These are phyloP conservation scores for Artemisia tridentata DNA, from an alignment of 129 eudicot species.

Conservation along the genomic window DNA sequence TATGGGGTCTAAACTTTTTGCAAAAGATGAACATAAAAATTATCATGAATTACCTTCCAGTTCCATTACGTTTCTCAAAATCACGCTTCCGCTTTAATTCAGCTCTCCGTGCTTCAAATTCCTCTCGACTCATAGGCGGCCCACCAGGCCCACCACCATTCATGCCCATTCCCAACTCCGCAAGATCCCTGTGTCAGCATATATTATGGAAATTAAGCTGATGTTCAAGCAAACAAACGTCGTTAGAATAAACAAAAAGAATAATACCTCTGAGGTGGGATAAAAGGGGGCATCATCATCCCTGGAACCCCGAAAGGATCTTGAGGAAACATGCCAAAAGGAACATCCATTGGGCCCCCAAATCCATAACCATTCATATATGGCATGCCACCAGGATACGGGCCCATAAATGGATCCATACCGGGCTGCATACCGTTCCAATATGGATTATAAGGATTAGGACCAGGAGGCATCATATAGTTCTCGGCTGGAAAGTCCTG, in stretches of 20 bases:
- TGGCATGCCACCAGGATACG: constrained; percentile 56
- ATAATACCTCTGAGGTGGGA: constrained; percentile 76
- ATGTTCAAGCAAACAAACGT: constrained; percentile 1
- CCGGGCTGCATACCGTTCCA: constrained; percentile 81
- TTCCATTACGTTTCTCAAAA: constrained; percentile 55
- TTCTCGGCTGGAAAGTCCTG: constrained; percentile 70
- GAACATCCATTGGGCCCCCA: constrained; percentile 65
- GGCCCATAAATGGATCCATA: constrained; percentile 60
- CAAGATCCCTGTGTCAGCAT: constrained; percentile 61
- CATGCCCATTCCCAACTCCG: constrained; percentile 76
- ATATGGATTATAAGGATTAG: constrained; percentile 60
- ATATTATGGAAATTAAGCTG: neutral
- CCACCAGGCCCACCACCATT: constrained; percentile 54
- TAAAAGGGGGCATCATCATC: constrained; percentile 65
- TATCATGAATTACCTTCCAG: constrained; percentile 41
- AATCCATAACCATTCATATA: constrained; percentile 69
- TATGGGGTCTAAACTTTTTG: neutral
- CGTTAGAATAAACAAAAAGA: neutral
- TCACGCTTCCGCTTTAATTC: constrained; percentile 75
- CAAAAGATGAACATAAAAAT: neutral
- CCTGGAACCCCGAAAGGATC: constrained; percentile 73
- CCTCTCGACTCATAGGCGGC: constrained; percentile 74
- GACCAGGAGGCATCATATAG: constrained; percentile 80
- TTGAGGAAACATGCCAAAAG: constrained; percentile 63
- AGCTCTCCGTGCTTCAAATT: constrained; percentile 92